Base-by-base conservation (phyloP, 83 land plant species). In the Diphasiastrum complanatum region DNA sequence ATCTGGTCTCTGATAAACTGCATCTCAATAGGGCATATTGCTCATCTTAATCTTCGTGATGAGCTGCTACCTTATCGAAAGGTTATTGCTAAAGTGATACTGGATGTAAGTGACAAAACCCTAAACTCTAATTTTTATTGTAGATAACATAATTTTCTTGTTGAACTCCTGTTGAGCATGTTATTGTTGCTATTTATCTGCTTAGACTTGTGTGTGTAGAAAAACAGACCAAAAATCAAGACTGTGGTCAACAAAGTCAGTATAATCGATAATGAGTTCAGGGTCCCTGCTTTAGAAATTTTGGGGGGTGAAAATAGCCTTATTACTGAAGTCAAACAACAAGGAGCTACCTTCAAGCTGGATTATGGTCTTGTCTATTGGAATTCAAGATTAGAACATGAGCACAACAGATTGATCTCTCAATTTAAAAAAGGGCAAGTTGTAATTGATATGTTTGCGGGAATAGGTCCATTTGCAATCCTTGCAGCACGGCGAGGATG, bases 361-460 rank as follows among this genome's bases (percentile, higher is more conserved):
- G 95, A 92, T 75, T 92, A 87, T 64, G 74, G 97, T 27, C 69
- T 79, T 62, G 97, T 92, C 27, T 92, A 92, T 60, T 92, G 97
- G 97, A 92, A 87, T 53, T 92, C 97, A 26, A 89, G 97, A 53
- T 69, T 92, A 51, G 97, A 92, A 63, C 85, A 83, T 66, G 97
- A 92, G 61, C 97, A 92, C 57, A 67, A 78, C 32, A 79, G 97
- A 34, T 50, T 92, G 50, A 75, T 88, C 55, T 75, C 90, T 14
- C 74, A 64, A 40, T 92, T 92, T 49, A 33, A 66, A 48, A 60
- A 78, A 32, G 90, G 90, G 45, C 84, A 92, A 38, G 70, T 67
- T 18, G 78, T 92, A 31, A 77, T 76, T 69, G 97, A 92, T 67
- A 87, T 92, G 95, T 92, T 92, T 76, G 83, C 90, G 37, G 97